These are phyloP conservation scores for Cutaneotrichosporon sp. DNA, from an alignment of 1,284 basidiomycete genomes.

Conservation along the genomic window DNA sequence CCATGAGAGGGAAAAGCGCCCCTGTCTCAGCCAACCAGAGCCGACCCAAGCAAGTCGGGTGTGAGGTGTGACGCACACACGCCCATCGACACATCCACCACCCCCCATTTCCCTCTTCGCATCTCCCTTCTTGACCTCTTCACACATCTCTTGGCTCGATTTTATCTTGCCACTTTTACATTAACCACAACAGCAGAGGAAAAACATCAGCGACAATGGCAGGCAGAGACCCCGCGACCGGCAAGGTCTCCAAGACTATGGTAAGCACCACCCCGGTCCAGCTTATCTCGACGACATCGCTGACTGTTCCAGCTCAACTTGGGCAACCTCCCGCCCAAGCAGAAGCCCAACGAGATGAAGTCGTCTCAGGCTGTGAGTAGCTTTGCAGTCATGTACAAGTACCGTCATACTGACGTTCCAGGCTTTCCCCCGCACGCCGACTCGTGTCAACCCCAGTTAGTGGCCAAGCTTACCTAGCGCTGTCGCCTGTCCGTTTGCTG, in stretches of 20 bases:
- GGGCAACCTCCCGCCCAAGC: slow-evolving; percentile 46
- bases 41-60: no score
- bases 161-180: slow-evolving; percentile 1
- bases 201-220: slow-evolving; percentile 5
- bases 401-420: neutral
- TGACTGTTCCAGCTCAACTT: slow-evolving; percentile 39
- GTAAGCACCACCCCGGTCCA: slow-evolving; percentile 15
- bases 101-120: neutral
- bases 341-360: slow-evolving; percentile 42
- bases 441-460: slow-evolving; percentile 49
- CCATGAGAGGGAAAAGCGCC: no score
- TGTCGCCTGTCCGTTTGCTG: neutral
- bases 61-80: no score
- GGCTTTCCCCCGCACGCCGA: slow-evolving; percentile 49
- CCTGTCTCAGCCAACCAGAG: no score
- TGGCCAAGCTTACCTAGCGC: slow-evolving; percentile 12
- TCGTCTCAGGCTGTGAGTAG: slow-evolving; percentile 33
- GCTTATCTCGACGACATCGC: neutral
- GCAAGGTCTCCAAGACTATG: slow-evolving; percentile 39
- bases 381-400: no score
- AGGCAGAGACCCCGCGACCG: slow-evolving; percentile 31
- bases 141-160: neutral
- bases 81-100: no score
- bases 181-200: neutral
- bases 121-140: neutral